Evolutionary conservation across 2,329 filamentous ascomycete genomes (phyloP).

Genomic region (Leptographium radiaticola): DNA sequence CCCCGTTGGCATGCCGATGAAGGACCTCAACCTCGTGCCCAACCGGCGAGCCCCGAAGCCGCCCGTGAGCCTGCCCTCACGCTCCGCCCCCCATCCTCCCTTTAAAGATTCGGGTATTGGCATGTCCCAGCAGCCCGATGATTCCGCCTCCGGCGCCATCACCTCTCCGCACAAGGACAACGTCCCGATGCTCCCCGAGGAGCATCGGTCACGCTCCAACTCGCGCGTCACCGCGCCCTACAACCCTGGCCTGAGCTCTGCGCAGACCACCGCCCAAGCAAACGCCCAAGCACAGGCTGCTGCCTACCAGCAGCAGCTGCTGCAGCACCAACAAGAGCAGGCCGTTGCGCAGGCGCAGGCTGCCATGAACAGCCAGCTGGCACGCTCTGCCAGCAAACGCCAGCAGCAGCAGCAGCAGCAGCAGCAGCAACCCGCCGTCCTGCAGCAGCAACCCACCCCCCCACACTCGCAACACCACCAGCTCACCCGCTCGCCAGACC

Average conservation of each 20-base stretch:
- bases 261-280: not conserved
- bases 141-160: slow-evolving; percentile 29
- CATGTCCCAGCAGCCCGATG: slow-evolving; percentile 45
- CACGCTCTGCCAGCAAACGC: slow-evolving; percentile 62
- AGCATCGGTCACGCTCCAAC: slow-evolving; percentile 56
- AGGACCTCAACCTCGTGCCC: slow-evolving; percentile 56
- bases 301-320: slow-evolving; percentile 47
- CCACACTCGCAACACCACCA: slow-evolving; percentile 41
- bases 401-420: slow-evolving; percentile 31
- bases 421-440: too few relatives aligned
- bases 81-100: slow-evolving; percentile 42
- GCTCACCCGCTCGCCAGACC: slow-evolving; percentile 20
- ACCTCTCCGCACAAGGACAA: slow-evolving; percentile 35
- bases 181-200: slow-evolving; percentile 49
- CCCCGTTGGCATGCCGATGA: slow-evolving; percentile 30
- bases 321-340: slow-evolving; percentile 78
- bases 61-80: slow-evolving; percentile 50
- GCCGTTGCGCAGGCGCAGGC: slow-evolving; percentile 70
- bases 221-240: slow-evolving; percentile 47
- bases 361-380: slow-evolving; percentile 57
- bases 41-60: slow-evolving; percentile 78
- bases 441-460: slow-evolving; percentile 32
- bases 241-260: slow-evolving; percentile 17
- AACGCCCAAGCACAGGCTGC: slow-evolving; percentile 22
- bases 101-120: slow-evolving; percentile 54